These are phyloP conservation scores for Pythium sp. DNA, from an alignment of 352 stramenopile species.

Conservation along the genomic window DNA sequence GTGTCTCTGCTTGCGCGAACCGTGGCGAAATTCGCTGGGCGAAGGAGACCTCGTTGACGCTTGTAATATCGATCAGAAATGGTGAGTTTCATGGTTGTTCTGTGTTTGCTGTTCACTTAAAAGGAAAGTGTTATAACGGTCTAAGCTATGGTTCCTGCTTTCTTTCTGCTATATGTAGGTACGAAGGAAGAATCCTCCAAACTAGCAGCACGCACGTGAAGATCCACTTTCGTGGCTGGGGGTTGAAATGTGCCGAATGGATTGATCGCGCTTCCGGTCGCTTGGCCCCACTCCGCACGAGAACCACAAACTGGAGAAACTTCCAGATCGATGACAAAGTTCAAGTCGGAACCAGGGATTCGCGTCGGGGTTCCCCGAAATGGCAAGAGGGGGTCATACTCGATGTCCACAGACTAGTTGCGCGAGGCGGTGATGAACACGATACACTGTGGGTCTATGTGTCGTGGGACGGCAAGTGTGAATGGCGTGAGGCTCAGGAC, in stretches of 20 bases:
- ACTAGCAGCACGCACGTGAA: slow-evolving; percentile 49
- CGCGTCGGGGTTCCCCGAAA: slow-evolving; percentile 40
- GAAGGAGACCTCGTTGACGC: neutral
- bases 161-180: slow-evolving; percentile 24
- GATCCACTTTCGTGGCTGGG: slow-evolving; percentile 97
- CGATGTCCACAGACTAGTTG: slow-evolving; percentile 16
- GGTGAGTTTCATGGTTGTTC: too few relatives aligned
- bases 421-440: slow-evolving; percentile 18
- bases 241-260: slow-evolving; percentile 96
- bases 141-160: too few relatives aligned
- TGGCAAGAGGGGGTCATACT: slow-evolving; percentile 49
- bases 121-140: too few relatives aligned
- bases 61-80: neutral
- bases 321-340: slow-evolving; percentile 55
- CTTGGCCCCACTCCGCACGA: slow-evolving; percentile 89
- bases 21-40: neutral
- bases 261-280: slow-evolving; percentile 84
- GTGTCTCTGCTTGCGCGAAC: neutral
- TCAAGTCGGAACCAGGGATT: slow-evolving; percentile 38
- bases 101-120: too few relatives aligned
- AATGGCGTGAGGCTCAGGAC: slow-evolving; percentile 57
- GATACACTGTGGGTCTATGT: slow-evolving; percentile 38
- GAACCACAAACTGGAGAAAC: slow-evolving; percentile 65
- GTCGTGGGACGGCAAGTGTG: slow-evolving; percentile 36
- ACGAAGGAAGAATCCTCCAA: slow-evolving; percentile 66